phyloP scores from a whole-genome alignment of 768 basidiomycete genomes.

The Amanita polypyramis region DNA sequence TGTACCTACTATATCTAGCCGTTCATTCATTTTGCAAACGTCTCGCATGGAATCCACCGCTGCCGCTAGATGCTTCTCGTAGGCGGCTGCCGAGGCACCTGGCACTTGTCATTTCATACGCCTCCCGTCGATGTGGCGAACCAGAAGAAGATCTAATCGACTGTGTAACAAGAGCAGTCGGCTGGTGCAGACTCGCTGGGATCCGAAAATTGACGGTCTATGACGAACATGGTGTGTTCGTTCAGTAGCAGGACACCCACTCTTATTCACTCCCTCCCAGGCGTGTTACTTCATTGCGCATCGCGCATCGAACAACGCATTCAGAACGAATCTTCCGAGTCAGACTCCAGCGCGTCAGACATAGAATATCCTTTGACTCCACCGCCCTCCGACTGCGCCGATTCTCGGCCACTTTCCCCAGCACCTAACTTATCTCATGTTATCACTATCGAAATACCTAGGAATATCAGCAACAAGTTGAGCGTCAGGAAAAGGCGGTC shows the following conservation, averaged over 20 bases:
- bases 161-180: slow-evolving; percentile 39
- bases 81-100: slow-evolving; percentile 56
- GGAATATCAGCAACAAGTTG: slow-evolving; percentile 4
- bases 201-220: slow-evolving; percentile 61
- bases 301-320: slow-evolving; percentile 31
- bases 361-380: slow-evolving; percentile 66
- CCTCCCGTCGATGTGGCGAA: slow-evolving; percentile 22
- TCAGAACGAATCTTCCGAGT: slow-evolving; percentile 14
- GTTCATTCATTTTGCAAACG: slow-evolving; percentile 29
- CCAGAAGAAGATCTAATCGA: slow-evolving; percentile 36
- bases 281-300: slow-evolving; percentile 28
- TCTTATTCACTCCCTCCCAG: slow-evolving; percentile 18
- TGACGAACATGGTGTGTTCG: slow-evolving; percentile 52
- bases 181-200: slow-evolving; percentile 56
- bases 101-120: slow-evolving; percentile 46
- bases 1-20: slow-evolving; percentile 35
- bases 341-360: slow-evolving; percentile 40
- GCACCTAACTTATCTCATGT: slow-evolving; percentile 15
- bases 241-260: neutral
- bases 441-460: slow-evolving; percentile 13
- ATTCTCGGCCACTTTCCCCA: slow-evolving; percentile 54
- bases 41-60: slow-evolving; percentile 27
- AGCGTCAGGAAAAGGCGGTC: slow-evolving; percentile 5
- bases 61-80: slow-evolving; percentile 39
- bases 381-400: slow-evolving; percentile 64